Percentiles rank a stretch among this genome's conserved stretches.
phyloP scores from a whole-genome alignment of 163 green algal genomes.

The Chlorella variabilis region DNA sequence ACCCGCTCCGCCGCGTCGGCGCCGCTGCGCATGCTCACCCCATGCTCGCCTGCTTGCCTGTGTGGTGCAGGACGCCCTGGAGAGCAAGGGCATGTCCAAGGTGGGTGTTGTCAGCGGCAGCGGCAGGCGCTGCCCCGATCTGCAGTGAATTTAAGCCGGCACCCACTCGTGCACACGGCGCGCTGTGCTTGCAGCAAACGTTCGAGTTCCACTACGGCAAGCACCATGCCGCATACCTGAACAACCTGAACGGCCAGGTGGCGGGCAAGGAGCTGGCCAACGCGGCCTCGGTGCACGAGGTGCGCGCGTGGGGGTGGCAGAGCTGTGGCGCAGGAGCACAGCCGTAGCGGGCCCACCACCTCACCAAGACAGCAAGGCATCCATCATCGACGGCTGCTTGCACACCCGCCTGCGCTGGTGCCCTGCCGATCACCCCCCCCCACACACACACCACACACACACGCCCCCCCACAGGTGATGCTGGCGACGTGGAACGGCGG shows the following conservation, averaged over 20 bases:
- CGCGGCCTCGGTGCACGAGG: conserved; percentile 81
- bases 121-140: not conserved
- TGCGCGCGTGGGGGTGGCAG: conserved; percentile 1
- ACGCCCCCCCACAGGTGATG: conserved; percentile 75
- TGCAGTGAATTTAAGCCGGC: no score
- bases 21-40: no score
- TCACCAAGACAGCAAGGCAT: no score
- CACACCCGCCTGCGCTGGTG: no score
- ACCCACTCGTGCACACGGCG: no score
- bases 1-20: no score
- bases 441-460: no score
- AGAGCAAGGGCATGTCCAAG: conserved; percentile 43
- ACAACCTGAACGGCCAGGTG: conserved; percentile 87
- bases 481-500: conserved; percentile 90
- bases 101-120: not conserved
- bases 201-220: conserved; percentile 93
- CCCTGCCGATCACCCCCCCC: no score
- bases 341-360: no score
- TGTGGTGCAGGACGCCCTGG: conserved; percentile 37
- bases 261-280: conserved; percentile 79
- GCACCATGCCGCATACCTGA: conserved; percentile 91
- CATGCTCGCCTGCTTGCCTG: no score
- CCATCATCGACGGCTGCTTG: no score
- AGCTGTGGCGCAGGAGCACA: not conserved
- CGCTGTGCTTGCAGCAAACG: conserved; percentile 45